Percentiles rank a stretch among this genome's conserved stretches.
phyloP scores from a whole-genome alignment of 495 filamentous ascomycete species.

The Aspergillus saccharolyticus region DNA sequence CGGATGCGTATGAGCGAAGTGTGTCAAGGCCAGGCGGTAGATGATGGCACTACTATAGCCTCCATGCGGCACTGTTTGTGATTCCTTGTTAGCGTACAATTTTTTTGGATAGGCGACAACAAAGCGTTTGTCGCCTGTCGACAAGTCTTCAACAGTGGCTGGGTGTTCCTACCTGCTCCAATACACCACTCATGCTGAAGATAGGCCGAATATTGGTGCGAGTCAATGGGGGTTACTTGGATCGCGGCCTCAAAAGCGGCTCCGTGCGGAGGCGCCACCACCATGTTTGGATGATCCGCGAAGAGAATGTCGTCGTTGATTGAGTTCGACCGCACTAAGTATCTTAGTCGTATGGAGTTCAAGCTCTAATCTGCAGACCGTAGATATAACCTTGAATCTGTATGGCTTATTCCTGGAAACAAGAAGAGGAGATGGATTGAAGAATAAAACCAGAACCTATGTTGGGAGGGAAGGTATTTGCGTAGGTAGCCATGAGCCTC shows the following conservation, averaged over 20 bases:
- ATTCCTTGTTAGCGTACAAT: neutral
- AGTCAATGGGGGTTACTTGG: conserved; percentile 46
- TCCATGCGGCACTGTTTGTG: conserved; percentile 67
- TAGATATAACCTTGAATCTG: neutral
- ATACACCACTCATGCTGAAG: conserved; percentile 66
- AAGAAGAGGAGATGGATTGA: neutral
- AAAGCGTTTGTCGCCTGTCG: neutral
- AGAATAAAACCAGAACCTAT: neutral
- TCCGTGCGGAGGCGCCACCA: conserved; percentile 18
- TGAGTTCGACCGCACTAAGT: neutral
- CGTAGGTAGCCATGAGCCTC: too few relatives aligned
- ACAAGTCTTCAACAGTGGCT: neutral
- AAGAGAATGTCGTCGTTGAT: neutral
- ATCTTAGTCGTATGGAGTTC: neutral
- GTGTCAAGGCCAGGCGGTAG: conserved; percentile 53
- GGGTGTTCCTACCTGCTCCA: conserved; percentile 50
- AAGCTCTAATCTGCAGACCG: neutral
- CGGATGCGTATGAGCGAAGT: conserved; percentile 61
- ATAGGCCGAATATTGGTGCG: conserved; percentile 56
- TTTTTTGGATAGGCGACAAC: neutral
- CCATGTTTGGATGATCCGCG: conserved; percentile 5
- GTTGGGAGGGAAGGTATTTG: too few relatives aligned
- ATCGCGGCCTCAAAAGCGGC: conserved; percentile 55
- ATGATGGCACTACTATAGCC: conserved; percentile 68
- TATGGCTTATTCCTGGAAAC: neutral